These are phyloP conservation scores for Paxillus rubicundulus DNA, from an alignment of 768 basidiomycete genomes.

Conservation along the genomic window DNA sequence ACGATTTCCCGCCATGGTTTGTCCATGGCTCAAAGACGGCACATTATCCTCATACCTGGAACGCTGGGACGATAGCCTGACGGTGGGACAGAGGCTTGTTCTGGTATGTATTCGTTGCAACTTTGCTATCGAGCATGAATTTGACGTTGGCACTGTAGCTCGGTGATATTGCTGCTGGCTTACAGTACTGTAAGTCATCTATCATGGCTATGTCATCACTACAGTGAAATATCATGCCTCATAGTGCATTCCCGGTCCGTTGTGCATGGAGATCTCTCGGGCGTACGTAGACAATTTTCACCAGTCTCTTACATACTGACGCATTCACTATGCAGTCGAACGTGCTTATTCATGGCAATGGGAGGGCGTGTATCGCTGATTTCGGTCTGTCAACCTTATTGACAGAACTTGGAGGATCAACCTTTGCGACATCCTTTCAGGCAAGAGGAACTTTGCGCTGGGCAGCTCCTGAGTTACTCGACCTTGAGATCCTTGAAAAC, in stretches of 20 bases:
- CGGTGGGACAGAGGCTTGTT: conserved; percentile 8
- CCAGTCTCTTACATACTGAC: neutral
- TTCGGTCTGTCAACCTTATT: conserved; percentile 46
- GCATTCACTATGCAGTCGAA: conserved; percentile 33
- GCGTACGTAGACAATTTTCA: conserved; percentile 16
- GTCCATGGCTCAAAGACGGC: conserved; percentile 33
- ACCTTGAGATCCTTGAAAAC: neutral
- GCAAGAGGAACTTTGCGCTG: conserved; percentile 44
- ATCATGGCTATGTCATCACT: neutral
- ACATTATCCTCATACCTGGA: conserved; percentile 23
- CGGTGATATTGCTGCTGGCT: conserved; percentile 23
- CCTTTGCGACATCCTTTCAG: conserved; percentile 30
- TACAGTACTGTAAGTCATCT: conserved; percentile 22
- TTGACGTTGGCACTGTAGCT: conserved; percentile 11
- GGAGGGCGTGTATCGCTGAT: conserved; percentile 43
- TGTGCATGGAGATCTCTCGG: conserved; percentile 28
- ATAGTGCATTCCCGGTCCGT: conserved; percentile 21
- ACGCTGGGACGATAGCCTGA: conserved; percentile 10
- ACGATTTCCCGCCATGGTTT: conserved; percentile 31
- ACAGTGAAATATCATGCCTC: neutral
- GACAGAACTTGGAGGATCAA: conserved; percentile 34
- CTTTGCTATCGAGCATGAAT: neutral
- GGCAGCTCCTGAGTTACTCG: conserved; percentile 45
- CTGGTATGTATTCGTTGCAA: conserved; percentile 11
- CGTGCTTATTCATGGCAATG: conserved; percentile 42